Conservation (phyloP, 2,329 filamentous ascomycete species). For the Pyricularia sp. region DNA sequence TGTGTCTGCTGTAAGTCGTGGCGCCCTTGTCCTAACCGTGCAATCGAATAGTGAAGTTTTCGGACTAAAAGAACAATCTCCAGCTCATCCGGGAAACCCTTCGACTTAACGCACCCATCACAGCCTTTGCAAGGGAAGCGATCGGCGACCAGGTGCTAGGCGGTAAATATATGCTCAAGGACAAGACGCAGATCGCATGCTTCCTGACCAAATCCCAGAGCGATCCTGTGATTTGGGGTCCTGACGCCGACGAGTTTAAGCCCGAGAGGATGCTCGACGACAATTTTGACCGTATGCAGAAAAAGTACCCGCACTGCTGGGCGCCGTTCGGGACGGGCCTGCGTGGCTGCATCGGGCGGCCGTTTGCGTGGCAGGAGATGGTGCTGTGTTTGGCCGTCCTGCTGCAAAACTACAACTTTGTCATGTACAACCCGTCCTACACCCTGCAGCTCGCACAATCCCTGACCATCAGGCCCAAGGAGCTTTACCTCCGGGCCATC, state of each 20-base stretch:
- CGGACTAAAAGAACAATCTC: background rate
- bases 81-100: slow-evolving; percentile 38
- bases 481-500: slow-evolving; percentile 48
- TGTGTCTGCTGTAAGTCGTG: slow-evolving; percentile 30
- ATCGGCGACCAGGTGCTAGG: slow-evolving; percentile 38
- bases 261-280: slow-evolving; percentile 67
- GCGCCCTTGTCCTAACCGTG: too few species aligned
- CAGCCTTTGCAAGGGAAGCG: slow-evolving; percentile 23
- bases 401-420: slow-evolving; percentile 64
- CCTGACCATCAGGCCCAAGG: slow-evolving; percentile 51
- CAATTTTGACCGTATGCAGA: slow-evolving; percentile 48
- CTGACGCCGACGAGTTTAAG: slow-evolving; percentile 54
- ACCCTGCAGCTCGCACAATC: slow-evolving; percentile 40
- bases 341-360: slow-evolving; percentile 59
- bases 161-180: slow-evolving; percentile 51
- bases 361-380: slow-evolving; percentile 68
- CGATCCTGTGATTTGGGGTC: slow-evolving; percentile 56
- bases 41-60: too few species aligned
- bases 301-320: slow-evolving; percentile 42
- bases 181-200: slow-evolving; percentile 35
- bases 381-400: slow-evolving; percentile 52
- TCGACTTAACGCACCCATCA: slow-evolving; percentile 38
- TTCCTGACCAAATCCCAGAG: slow-evolving; percentile 46
- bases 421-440: slow-evolving; percentile 46
- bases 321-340: slow-evolving; percentile 56